phyloP scores from a whole-genome alignment of 2,329 filamentous ascomycete species.

The Cladosporium sp. region DNA sequence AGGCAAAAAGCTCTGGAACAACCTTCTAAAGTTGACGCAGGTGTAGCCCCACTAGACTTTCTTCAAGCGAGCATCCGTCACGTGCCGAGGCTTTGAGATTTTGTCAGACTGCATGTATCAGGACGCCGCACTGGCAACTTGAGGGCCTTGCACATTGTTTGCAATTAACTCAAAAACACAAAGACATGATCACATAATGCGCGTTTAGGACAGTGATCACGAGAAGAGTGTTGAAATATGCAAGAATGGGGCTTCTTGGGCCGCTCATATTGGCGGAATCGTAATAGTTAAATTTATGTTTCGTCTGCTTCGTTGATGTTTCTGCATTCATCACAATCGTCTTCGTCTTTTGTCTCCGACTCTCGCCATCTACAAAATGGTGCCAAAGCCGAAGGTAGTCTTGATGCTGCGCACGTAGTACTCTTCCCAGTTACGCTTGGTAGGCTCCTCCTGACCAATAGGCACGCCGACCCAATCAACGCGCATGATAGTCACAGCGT shows the following conservation, averaged over 20 bases:
- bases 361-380: slow-evolving; percentile 40
- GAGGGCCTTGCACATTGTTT: too few species aligned
- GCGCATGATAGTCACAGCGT: slow-evolving; percentile 90
- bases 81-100: background rate
- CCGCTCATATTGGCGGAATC: background rate
- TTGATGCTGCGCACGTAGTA: slow-evolving; percentile 73
- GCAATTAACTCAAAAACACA: too few species aligned
- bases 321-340: slow-evolving; percentile 1
- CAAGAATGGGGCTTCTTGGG: background rate
- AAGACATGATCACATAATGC: too few species aligned
- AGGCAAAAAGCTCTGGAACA: background rate
- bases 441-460: slow-evolving; percentile 91
- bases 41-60: background rate
- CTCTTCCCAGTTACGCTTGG: slow-evolving; percentile 91
- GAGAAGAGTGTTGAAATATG: too few species aligned
- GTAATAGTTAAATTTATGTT: background rate
- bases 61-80: background rate
- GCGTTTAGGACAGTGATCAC: too few species aligned
- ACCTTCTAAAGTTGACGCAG: background rate
- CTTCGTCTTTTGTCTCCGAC: background rate
- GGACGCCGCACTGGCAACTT: too few species aligned
- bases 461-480: slow-evolving; percentile 94
- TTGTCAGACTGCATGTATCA: background rate
- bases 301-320: slow-evolving; percentile 7
- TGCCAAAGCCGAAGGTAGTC: slow-evolving; percentile 52